Evolutionary conservation across 768 basidiomycete genomes (phyloP), one percentile per base, ranked within the genome.

Genomic region (Mrakia blollopis): DNA sequence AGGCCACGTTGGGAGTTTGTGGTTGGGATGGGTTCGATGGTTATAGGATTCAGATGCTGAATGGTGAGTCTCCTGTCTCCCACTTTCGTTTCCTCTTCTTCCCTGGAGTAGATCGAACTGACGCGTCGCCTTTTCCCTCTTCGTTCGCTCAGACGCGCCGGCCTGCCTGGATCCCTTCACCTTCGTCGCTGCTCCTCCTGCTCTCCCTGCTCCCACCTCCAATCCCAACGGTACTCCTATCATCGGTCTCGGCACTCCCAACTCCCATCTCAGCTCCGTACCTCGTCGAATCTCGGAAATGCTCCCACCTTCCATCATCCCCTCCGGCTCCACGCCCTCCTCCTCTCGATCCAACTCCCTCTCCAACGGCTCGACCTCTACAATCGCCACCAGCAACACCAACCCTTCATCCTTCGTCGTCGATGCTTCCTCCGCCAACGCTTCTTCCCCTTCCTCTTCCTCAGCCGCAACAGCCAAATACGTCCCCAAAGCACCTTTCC

Each of bases 1-100:
- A 96, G 82, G 83, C 85, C 1, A 83, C 82, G 16, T 85, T 95
- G 77, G 91, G 91, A 3, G 84, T 87, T 28, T 90, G 90, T 81
- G 86, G 87, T 61, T 88, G 89, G 78, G 89, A 90, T 63, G 87
- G 90, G 9, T 91, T 96, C 83, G 88, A 88, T 39, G 85, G 86
- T 35, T 94, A 93, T 81, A 86, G 88, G 67, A 90, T 96, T 79
- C 91, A 91, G 80, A 83, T 94, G 14, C 87, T 98, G 81, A 96
- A 97, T 81, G 93, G 95, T 92, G 81, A 78, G 87, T 79, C 16
- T 80, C 79, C 18, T 50, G 65, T n/a, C 52, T 75, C 13, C 54
- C 54, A 8, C 63, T 14, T 32, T 41, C 44, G 54, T 65, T 21
- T 28, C 67, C 63, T 74, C 44, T n/a, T 47, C n/a, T 61, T 54